Conservation (phyloP, 345 rosid genomes). For the Salix caprea region DNA sequence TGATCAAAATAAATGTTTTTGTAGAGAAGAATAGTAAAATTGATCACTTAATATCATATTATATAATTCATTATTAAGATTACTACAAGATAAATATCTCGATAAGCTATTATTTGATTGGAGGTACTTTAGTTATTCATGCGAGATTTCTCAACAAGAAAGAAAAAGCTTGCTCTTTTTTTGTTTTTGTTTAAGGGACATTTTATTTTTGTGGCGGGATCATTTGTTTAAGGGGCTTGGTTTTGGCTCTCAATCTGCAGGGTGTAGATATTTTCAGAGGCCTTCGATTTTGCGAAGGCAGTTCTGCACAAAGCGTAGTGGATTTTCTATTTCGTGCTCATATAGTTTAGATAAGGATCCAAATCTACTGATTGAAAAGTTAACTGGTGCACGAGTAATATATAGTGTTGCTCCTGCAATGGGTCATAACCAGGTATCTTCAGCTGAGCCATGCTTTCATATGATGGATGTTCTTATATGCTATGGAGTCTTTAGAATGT, state of each 20-base stretch:
- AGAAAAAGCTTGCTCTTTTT: neutral
- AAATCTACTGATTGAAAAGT: constrained; percentile 22
- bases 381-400: constrained; percentile 55
- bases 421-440: constrained; percentile 80
- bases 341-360: constrained; percentile 31
- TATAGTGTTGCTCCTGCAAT: constrained; percentile 76
- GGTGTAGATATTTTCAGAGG: constrained; percentile 5
- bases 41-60: neutral
- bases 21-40: neutral
- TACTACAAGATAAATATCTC: neutral
- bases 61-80: neutral
- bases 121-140: neutral
- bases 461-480: neutral
- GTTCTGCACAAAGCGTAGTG: constrained; percentile 2
- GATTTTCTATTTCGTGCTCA: constrained; percentile 35
- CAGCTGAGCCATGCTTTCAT: neutral
- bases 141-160: neutral
- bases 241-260: neutral
- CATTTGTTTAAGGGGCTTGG: constrained; percentile 5
- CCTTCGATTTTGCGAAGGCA: constrained; percentile 7
- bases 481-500: too few relatives aligned
- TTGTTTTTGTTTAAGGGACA: constrained; percentile 8
- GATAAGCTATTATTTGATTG: neutral
- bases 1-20: neutral
- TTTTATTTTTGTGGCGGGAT: constrained; percentile 14